These are phyloP conservation scores for Asterochloris sp. DNA, from an alignment of 139 green algal genomes.

Conservation along the genomic window DNA sequence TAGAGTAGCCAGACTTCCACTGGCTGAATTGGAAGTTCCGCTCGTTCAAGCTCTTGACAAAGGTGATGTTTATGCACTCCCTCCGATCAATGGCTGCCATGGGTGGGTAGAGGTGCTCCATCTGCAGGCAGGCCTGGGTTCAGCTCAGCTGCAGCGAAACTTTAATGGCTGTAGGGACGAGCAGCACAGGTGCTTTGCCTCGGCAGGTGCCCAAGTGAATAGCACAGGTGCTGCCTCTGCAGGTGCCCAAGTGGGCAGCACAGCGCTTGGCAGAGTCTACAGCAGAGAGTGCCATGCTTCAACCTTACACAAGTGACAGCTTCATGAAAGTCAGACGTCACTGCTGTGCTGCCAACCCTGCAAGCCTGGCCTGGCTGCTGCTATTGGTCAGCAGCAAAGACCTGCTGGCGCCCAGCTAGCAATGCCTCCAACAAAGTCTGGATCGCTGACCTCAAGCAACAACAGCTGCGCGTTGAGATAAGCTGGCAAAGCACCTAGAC, in stretches of 20 bases:
- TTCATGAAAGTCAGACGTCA: too few species aligned
- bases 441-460: too few species aligned
- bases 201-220: not conserved
- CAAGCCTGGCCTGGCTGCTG: too few species aligned
- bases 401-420: too few species aligned
- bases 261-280: not conserved
- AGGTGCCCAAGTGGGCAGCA: not conserved
- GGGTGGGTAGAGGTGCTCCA: conserved; percentile 62
- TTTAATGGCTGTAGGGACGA: not conserved
- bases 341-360: too few species aligned
- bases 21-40: conserved; percentile 18
- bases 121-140: conserved; percentile 4
- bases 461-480: too few species aligned
- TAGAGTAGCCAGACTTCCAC: not conserved
- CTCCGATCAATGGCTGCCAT: conserved; percentile 50
- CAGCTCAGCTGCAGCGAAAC: not conserved
- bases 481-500: too few species aligned
- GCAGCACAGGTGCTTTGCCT: not conserved
- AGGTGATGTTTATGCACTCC: conserved; percentile 48
- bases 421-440: too few species aligned
- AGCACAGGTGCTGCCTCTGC: not conserved
- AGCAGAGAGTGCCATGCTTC: not conserved
- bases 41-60: conserved; percentile 32
- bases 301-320: not conserved
- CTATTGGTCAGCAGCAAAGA: too few species aligned